A percentile compares a stretch with the other conserved stretches of the same genome.
Evolutionary conservation across 1,284 basidiomycete genomes (phyloP).

Genomic region (Pseudozyma tsukubaensis): DNA sequence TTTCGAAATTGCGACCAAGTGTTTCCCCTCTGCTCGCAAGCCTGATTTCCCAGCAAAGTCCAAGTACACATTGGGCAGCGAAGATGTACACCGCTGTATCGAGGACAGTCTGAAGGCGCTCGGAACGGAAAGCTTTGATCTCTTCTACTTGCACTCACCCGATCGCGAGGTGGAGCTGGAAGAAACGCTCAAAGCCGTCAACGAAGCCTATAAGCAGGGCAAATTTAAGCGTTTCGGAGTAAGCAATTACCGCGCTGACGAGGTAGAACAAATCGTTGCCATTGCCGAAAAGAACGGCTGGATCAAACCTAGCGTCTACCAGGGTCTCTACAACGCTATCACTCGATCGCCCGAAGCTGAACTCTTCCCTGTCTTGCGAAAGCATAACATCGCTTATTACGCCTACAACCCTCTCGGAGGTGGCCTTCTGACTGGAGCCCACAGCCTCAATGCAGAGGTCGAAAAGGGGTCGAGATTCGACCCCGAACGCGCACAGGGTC

Average conservation of each 20-base stretch:
- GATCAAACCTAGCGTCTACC: slow-evolving; percentile 77
- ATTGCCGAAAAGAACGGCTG: slow-evolving; percentile 74
- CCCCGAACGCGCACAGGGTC: slow-evolving; percentile 39
- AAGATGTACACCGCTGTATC: slow-evolving; percentile 65
- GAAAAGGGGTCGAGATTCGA: slow-evolving; percentile 53
- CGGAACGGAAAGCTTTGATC: slow-evolving; percentile 70
- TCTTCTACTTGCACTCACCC: slow-evolving; percentile 75
- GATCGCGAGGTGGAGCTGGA: slow-evolving; percentile 73
- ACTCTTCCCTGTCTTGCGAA: slow-evolving; percentile 52
- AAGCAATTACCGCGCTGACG: slow-evolving; percentile 73
- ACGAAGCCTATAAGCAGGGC: slow-evolving; percentile 74
- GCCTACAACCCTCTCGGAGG: slow-evolving; percentile 70
- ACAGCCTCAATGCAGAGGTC: slow-evolving; percentile 2
- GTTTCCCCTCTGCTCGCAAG: slow-evolving; percentile 67
- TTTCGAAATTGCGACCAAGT: slow-evolving; percentile 58
- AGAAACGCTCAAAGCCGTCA: slow-evolving; percentile 72
- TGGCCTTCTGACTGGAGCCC: slow-evolving; percentile 51
- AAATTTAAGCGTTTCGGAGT: slow-evolving; percentile 73
- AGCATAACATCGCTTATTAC: slow-evolving; percentile 73
- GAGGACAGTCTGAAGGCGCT: slow-evolving; percentile 67
- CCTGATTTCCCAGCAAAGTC: slow-evolving; percentile 23
- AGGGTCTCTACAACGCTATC: slow-evolving; percentile 71
- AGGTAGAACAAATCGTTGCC: slow-evolving; percentile 76
- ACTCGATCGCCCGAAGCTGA: slow-evolving; percentile 43
- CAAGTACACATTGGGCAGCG: slow-evolving; percentile 67